Conservation (phyloP, 768 basidiomycete species). For the Wakefieldia striispora region DNA sequence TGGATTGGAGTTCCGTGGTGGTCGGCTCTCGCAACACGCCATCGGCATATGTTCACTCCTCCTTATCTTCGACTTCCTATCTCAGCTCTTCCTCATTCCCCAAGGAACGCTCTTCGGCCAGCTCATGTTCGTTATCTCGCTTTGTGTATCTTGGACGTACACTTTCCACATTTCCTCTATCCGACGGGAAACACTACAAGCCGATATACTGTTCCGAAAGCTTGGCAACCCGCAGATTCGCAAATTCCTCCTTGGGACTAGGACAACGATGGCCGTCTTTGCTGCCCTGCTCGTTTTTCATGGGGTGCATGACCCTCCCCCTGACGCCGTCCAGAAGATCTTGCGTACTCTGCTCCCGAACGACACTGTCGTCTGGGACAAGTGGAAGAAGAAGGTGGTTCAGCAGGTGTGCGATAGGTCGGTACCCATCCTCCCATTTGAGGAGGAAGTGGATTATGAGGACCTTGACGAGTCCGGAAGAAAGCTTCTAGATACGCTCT, state of each 20-base stretch:
- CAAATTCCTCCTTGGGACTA: slow-evolving; percentile 15
- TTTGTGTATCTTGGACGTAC: slow-evolving; percentile 35
- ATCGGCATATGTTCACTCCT: slow-evolving; percentile 28
- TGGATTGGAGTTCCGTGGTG: slow-evolving; percentile 10
- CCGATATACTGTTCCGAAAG: slow-evolving; percentile 16
- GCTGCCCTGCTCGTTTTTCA: slow-evolving; percentile 13
- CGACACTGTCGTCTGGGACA: slow-evolving; percentile 21
- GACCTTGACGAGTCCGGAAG: neutral
- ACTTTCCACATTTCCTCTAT: slow-evolving; percentile 30
- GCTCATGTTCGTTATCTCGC: slow-evolving; percentile 33
- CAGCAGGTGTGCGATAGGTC: slow-evolving; percentile 8
- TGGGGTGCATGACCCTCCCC: neutral
- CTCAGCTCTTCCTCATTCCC: slow-evolving; percentile 32
- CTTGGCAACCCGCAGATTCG: slow-evolving; percentile 9
- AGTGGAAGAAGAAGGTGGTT: slow-evolving; percentile 20
- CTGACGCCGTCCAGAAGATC: slow-evolving; percentile 3
- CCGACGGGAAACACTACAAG: slow-evolving; percentile 27
- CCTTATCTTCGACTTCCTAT: slow-evolving; percentile 29
- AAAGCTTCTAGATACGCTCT: slow-evolving; percentile 12
- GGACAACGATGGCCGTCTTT: slow-evolving; percentile 17
- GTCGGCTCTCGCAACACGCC: neutral
- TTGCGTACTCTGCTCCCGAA: slow-evolving; percentile 16
- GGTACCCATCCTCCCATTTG: neutral
- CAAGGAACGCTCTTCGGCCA: slow-evolving; percentile 34
- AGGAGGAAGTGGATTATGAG: neutral